phyloP scores from a whole-genome alignment of 305 asterid species.

The Galium porrigens region DNA sequence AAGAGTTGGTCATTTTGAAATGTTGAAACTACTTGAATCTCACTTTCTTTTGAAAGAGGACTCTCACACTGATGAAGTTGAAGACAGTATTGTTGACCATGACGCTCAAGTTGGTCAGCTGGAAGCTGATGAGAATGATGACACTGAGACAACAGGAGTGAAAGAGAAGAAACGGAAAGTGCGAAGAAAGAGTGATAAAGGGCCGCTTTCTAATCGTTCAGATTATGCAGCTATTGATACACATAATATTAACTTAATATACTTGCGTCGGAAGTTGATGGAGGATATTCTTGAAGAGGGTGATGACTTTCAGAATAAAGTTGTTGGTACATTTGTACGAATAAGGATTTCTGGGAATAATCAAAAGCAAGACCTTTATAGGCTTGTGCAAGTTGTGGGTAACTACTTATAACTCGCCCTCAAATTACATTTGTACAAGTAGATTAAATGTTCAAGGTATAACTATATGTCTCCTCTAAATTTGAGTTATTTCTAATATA shows the following conservation, averaged over 20 bases:
- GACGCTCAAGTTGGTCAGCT: slow-evolving; percentile 65
- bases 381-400: slow-evolving; percentile 98
- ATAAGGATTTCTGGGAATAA: slow-evolving; percentile 73
- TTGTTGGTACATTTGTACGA: slow-evolving; percentile 80
- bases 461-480: slow-evolving; percentile 4
- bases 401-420: slow-evolving; percentile 20
- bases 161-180: slow-evolving; percentile 70
- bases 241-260: slow-evolving; percentile 82
- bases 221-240: slow-evolving; percentile 93
- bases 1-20: slow-evolving; percentile 96
- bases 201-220: slow-evolving; percentile 73
- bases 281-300: slow-evolving; percentile 89
- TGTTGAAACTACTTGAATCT: slow-evolving; percentile 94
- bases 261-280: slow-evolving; percentile 80
- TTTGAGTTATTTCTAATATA: slow-evolving; percentile 26
- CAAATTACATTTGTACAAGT: slow-evolving; percentile 8
- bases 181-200: slow-evolving; percentile 55
- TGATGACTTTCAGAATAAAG: slow-evolving; percentile 61
- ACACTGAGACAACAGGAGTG: slow-evolving; percentile 34
- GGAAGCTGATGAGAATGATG: slow-evolving; percentile 51
- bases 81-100: slow-evolving; percentile 84
- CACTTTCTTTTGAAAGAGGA: slow-evolving; percentile 73
- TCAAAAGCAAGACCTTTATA: slow-evolving; percentile 91
- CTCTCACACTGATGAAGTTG: slow-evolving; percentile 60
- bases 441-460: slow-evolving; percentile 12